Evolutionary conservation across 2,329 filamentous ascomycete genomes (phyloP), one percentile per base, ranked within the genome.

Genomic region (Bipolaris victoriae): DNA sequence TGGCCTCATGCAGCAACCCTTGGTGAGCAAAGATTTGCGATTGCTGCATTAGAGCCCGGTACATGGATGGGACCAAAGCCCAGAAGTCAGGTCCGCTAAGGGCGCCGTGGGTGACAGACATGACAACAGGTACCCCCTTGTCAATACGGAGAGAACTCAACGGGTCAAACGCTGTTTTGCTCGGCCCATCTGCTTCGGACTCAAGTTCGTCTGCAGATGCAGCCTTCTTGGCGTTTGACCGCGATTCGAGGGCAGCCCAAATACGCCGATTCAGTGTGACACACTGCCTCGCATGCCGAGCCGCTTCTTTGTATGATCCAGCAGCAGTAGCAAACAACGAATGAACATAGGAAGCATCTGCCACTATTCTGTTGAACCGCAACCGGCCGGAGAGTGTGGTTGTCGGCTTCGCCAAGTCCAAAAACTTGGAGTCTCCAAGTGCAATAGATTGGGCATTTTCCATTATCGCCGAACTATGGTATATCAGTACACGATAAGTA

Each of bases 1-100:
- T 79, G 1, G 94, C 94, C 73, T 98, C 94, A 58, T 91, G 88
- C 62, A 92, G 91, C 77, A 96, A 85, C 26, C 95, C 95, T 61
- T 95, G 85, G 63, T 96, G 89, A 1, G 90, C 87, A 66, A 93
- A 97, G 1, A 96, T 81, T 3, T 84, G 84, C 0, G 92, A 92
- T 3, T 97, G 84, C 56, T 92, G 88, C 58, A 88, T 77, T 13
- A 96, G 80, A 54, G 88, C 86, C 29, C 86, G 84, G 66, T 92
- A 88, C 18, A 97, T 82, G 1, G 89, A 87, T 26, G 86, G 85
- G 7, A 95, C 87, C 18, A 97, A 81, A 5, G 84, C 82, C 94
- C 94, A 98, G 67, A 94, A 92, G 2, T 85, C 83, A 0, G 91
- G 87, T 49, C 87, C 87, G 53, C 82, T 82, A 22, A 79, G 70